Base-by-base conservation (phyloP, 345 rosid species). In the Toxicodendron radicans region DNA sequence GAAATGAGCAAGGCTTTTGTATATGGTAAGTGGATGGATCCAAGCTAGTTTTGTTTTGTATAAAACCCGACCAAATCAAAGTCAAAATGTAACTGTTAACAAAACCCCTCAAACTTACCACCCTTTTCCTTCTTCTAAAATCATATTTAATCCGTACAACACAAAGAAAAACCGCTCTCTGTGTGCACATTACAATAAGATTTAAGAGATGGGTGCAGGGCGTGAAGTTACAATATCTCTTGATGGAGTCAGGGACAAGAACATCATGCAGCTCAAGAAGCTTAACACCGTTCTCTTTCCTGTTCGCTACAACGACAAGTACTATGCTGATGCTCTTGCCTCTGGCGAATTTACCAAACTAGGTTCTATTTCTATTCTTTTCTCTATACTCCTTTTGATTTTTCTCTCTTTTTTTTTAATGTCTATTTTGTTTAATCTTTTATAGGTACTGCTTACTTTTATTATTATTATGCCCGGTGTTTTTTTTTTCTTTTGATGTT, bases 211-310 rank as follows among this genome's bases (percentile, higher is more conserved):
- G 99, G 97, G 92, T 64, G 87, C 84, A 58, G 97, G 96, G 45
- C 84, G 97, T 38, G 97, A 84, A 69, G 85, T 84, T 73, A 78
- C 90, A 41, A 80, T 93, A 81, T 95, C 97, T 58, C 84, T 95
- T 21, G 99, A 95, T 73, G 97, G 83, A 30, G 97, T 95, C 73
- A 88, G 98, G 71, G 98, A 95, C 90, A 95, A 95, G 90, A 95
- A 91, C 86, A 64, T 90, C 88, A 95, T 91, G 99, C 98, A 90
- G 89, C 92, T 93, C 12, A 91, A 87, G 95, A 95, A 91, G 80
- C 97, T 95, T 83, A 95, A 95, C 79, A 84, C 89, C 30, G 97
- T 85, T 61, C 84, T 95, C 82, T 95, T 95, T 86, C 92, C 98
- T 33, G 92, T 93, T 87, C 95, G 93, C 65, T 93, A 95, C 86